These are phyloP conservation scores for Populus nigra DNA, from an alignment of 345 rosid genomes.

Conservation along the genomic window DNA sequence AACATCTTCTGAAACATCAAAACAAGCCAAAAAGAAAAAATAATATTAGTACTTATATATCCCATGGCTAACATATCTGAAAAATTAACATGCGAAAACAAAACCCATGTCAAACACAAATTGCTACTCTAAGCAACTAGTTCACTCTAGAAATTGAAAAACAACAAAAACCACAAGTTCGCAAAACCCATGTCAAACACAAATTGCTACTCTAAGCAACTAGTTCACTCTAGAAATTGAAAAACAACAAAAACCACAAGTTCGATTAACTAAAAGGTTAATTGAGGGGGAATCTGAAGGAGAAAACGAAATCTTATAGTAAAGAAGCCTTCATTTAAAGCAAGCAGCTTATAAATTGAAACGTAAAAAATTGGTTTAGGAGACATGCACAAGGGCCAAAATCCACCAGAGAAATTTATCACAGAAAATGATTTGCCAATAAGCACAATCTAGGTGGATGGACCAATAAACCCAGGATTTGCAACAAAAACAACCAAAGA, in stretches of 20 bases:
- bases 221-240: background rate
- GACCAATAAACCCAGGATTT: background rate
- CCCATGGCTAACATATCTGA: background rate
- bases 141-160: background rate
- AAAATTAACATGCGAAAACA: background rate
- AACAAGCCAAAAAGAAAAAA: background rate
- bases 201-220: background rate
- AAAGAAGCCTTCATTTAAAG: background rate
- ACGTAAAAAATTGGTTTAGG: background rate
- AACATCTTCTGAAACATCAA: slow-evolving; percentile 26
- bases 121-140: background rate
- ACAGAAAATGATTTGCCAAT: background rate
- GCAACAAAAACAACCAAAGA: background rate
- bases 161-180: no score
- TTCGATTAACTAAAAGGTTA: background rate
- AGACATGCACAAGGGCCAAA: background rate
- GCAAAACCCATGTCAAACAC: background rate
- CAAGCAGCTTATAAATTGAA: background rate
- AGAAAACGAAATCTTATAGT: background rate
- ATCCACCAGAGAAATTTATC: background rate
- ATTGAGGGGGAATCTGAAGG: background rate
- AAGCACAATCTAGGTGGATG: background rate
- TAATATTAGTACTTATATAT: background rate
- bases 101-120: background rate
- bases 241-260: no score